phyloP scores from a whole-genome alignment of 148 eudicot species.

The Heliosperma pusillum region DNA sequence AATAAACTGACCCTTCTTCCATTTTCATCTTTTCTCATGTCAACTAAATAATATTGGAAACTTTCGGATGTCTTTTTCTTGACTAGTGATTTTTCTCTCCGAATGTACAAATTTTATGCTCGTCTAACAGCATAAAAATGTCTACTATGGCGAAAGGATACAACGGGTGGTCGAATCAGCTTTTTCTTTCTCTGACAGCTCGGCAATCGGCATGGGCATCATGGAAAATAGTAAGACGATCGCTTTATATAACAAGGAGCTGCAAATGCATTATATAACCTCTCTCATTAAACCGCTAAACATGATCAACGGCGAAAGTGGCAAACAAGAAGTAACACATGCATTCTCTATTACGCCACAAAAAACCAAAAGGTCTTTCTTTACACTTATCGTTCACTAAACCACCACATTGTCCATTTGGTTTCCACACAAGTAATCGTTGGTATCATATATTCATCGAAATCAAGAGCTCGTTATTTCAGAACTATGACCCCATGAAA shows the following conservation, averaged over 20 bases:
- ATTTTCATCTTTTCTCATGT: no score
- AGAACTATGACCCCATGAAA: not conserved
- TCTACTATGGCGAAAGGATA: not conserved
- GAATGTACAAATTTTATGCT: no score
- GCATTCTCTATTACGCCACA: not conserved
- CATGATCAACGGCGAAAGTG: not conserved
- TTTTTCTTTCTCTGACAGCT: not conserved
- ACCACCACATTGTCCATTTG: not conserved
- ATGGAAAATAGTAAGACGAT: no score
- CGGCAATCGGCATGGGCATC: no score
- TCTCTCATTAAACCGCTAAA: not conserved
- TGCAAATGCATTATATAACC: not conserved
- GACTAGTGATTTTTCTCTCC: no score
- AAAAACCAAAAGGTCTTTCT: slow-evolving; percentile 4
- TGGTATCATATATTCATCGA: not conserved
- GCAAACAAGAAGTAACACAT: not conserved
- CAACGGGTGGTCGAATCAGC: not conserved
- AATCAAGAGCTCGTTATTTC: slow-evolving; percentile 17
- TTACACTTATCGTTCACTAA: not conserved
- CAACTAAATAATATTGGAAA: no score
- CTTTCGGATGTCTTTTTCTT: no score
- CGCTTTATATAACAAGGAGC: not conserved
- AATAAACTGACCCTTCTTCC: no score
- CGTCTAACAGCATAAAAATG: not conserved
- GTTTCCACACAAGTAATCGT: slow-evolving; percentile 15